phyloP scores from a whole-genome alignment of 768 basidiomycete genomes.

The Botryobasidium botryosum region DNA sequence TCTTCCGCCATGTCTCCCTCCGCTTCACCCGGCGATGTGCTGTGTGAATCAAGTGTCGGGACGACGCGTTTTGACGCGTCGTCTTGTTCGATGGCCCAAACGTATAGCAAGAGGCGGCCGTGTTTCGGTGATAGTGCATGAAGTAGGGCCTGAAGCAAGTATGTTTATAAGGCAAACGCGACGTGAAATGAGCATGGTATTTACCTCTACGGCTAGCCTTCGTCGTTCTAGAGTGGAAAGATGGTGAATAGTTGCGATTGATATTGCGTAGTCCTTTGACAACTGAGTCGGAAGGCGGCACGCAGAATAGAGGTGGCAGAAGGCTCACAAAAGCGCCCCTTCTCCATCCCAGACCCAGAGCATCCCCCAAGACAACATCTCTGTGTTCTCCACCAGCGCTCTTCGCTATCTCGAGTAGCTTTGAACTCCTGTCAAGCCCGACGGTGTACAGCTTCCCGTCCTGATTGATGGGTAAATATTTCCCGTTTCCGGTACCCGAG shows the following conservation, averaged over 20 bases:
- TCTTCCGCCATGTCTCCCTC: conserved; percentile 9
- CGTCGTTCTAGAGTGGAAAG: conserved; percentile 67
- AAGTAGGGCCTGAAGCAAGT: conserved; percentile 44
- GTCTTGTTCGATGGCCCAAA: conserved; percentile 95
- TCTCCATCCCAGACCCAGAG: conserved; percentile 58
- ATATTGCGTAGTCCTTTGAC: conserved; percentile 84
- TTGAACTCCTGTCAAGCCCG: conserved; percentile 69
- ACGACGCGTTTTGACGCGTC: conserved; percentile 61
- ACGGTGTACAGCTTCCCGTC: conserved; percentile 51
- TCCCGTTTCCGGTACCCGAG: conserved; percentile 93
- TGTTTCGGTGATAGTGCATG: conserved; percentile 45
- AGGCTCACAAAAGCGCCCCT: conserved; percentile 58
- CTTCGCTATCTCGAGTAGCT: conserved; percentile 58
- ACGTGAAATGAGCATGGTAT: conserved; percentile 15
- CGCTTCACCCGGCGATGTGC: not conserved
- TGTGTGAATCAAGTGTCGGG: conserved; percentile 19
- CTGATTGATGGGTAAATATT: conserved; percentile 66
- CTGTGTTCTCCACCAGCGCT: conserved; percentile 37
- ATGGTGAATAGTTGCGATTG: conserved; percentile 96
- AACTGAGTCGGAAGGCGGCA: not conserved
- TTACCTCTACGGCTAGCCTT: conserved; percentile 53
- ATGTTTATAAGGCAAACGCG: conserved; percentile 1
- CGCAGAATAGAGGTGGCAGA: not conserved
- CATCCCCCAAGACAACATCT: conserved; percentile 72
- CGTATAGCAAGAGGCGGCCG: conserved; percentile 78